A percentile compares a stretch with the other conserved stretches of the same genome.
Conservation (phyloP, 768 basidiomycete genomes). For the Amylocystis lapponica region DNA sequence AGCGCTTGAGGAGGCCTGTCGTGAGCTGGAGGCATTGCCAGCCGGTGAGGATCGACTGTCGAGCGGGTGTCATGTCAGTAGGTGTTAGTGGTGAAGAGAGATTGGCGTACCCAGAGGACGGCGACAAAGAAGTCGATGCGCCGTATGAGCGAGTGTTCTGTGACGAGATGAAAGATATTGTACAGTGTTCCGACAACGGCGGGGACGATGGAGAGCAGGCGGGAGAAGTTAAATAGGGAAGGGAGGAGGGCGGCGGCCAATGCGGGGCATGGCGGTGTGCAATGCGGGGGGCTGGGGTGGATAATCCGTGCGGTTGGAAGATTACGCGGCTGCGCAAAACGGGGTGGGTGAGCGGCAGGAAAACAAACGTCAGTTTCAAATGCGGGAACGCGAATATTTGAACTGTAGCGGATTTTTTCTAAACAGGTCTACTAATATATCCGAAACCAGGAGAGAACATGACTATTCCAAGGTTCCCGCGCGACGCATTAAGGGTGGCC, state of each 20-base stretch:
- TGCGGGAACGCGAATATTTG: background rate
- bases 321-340: slow-evolving; percentile 43
- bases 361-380: background rate
- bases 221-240: slow-evolving; percentile 63
- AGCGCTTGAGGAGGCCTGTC: slow-evolving; percentile 83
- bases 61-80: background rate
- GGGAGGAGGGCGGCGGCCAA: slow-evolving; percentile 51
- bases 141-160: slow-evolving; percentile 29
- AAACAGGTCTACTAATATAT: slow-evolving; percentile 1
- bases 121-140: slow-evolving; percentile 63
- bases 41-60: slow-evolving; percentile 78
- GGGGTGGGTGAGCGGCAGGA: background rate
- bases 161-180: slow-evolving; percentile 50
- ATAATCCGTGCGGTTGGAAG: slow-evolving; percentile 59
- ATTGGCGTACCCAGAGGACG: slow-evolving; percentile 58
- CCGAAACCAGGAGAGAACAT: background rate
- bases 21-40: slow-evolving; percentile 86
- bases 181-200: slow-evolving; percentile 60
- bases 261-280: slow-evolving; percentile 42
- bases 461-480: background rate
- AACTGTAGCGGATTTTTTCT: too few species aligned
- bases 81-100: background rate
- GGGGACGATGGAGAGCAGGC: slow-evolving; percentile 68
- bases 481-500: background rate
- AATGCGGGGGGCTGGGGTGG: slow-evolving; percentile 11